These are phyloP conservation scores for Dichomitus squalens DNA, from an alignment of 1,284 basidiomycete species.

Conservation along the genomic window DNA sequence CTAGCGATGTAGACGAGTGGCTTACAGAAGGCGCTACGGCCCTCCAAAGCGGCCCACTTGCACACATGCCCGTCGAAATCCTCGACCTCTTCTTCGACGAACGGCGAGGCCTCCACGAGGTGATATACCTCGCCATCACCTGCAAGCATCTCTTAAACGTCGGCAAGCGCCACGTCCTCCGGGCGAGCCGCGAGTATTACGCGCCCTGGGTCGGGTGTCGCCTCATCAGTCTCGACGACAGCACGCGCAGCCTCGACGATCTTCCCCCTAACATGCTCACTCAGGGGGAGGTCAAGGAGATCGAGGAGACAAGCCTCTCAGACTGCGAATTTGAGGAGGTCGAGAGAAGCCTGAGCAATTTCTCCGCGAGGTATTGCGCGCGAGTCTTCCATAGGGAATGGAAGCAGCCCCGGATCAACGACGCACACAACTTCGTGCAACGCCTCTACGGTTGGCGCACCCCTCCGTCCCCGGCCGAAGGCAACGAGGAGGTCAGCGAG, in stretches of 20 bases:
- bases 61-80: slow-evolving; percentile 4
- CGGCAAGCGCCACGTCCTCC: slow-evolving; percentile 12
- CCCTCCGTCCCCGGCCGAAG: not conserved
- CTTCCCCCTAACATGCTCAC: slow-evolving; percentile 6
- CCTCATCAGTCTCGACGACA: slow-evolving; percentile 10
- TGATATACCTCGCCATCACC: slow-evolving; percentile 10
- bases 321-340: not conserved
- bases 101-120: slow-evolving; percentile 2
- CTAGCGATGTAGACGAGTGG: slow-evolving; percentile 8
- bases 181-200: slow-evolving; percentile 6
- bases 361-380: slow-evolving; percentile 1
- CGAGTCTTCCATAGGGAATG: slow-evolving; percentile 10
- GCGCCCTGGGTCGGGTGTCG: slow-evolving; percentile 11
- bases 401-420: slow-evolving; percentile 4
- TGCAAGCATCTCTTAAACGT: slow-evolving; percentile 10
- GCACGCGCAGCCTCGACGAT: slow-evolving; percentile 4
- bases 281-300: not conserved
- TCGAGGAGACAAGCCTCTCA: not conserved
- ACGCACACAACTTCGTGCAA: not conserved
- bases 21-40: not conserved
- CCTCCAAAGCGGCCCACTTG: slow-evolving; percentile 1
- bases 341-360: slow-evolving; percentile 8
- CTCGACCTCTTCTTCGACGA: slow-evolving; percentile 6
- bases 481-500: not conserved
- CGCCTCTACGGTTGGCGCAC: not conserved